Base-by-base conservation (phyloP, 176 grass and related monocot species). In the Tuctoria greenei region DNA sequence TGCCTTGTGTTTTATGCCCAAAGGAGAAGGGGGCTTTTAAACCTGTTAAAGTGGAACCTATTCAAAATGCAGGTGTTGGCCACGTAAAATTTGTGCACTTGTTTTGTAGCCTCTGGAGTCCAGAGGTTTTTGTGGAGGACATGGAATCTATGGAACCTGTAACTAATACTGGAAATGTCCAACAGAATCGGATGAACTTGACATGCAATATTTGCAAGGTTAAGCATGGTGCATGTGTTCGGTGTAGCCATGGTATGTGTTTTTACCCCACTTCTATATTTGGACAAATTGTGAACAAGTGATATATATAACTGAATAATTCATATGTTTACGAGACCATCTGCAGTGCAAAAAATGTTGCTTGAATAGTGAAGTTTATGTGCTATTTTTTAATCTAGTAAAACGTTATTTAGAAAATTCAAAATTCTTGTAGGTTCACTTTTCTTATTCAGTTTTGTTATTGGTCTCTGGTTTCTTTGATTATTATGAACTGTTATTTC, bases 201-300 rank as follows among this genome's bases (percentile, higher is more conserved):
- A 68, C 90, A 2, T 99, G 96, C 78, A 95, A 73, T 24, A 86
- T 99, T 40, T 99, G 96, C 85, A 99, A 99, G 80, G 75, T 95
- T 69, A 99, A 99, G 85, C 85, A 92, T 76, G 96, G 96, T 71
- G 92, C 85, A 74, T 99, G 96, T 66, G 35, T 99, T 56, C 89
- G 96, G 46, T 99, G 96, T 73, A 99, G 92, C 81, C 96, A 99
- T 90, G 96, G 96, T 99, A 92, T 87, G 77, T 52, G 59, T 84
- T 85, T 72, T 42, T 11, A 71, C 42, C 27, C 64, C 35, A 52
- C 61, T 34, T 78, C 61, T 77, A 78, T 12, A 18, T 69, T 64
- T 49, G 64, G 44, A 9, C n/a, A 39, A 54, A 65, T 61, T 61
- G 52, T 52, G 72, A 34, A 80, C 23, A 20, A 46, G 61, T 82